Evolutionary conservation across 306 rosid species (phyloP).

Genomic region (Carpinus fangiana): DNA sequence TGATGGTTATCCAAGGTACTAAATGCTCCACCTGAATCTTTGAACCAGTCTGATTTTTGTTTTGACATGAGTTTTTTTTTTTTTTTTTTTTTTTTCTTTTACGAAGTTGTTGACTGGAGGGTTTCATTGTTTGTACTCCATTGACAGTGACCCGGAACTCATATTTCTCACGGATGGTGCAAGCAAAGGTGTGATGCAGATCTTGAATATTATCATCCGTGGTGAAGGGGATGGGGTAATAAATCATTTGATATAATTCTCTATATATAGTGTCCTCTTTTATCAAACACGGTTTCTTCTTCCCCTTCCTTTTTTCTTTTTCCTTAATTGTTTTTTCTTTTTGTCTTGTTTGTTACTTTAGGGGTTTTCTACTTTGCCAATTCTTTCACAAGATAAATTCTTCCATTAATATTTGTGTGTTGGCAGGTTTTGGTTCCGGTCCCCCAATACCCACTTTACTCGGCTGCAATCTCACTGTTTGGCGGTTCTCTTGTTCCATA

Average conservation of each 20-base stretch:
- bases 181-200: slow-evolving; percentile 99
- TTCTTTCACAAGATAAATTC: slow-evolving; percentile 14
- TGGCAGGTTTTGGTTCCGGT: slow-evolving; percentile 96
- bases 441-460: slow-evolving; percentile 98
- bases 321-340: neutral
- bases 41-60: neutral
- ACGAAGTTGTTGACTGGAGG: slow-evolving; percentile 28
- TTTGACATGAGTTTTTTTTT: slow-evolving; percentile 18
- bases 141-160: slow-evolving; percentile 88
- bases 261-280: neutral
- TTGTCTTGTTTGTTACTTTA: slow-evolving; percentile 11
- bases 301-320: slow-evolving; percentile 7
- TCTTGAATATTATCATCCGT: slow-evolving; percentile 78
- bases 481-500: slow-evolving; percentile 98
- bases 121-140: slow-evolving; percentile 33
- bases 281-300: neutral
- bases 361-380: neutral
- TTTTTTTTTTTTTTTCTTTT: slow-evolving; percentile 27
- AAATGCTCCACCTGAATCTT: slow-evolving; percentile 4
- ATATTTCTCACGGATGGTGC: slow-evolving; percentile 98
- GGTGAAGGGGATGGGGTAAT: slow-evolving; percentile 90
- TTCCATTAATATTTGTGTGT: slow-evolving; percentile 17
- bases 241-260: neutral
- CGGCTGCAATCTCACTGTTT: slow-evolving; percentile 79
- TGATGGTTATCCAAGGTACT: slow-evolving; percentile 96